These are phyloP conservation scores for Poa pratensis DNA, from an alignment of 176 grass and related monocot genomes.

Conservation along the genomic window DNA sequence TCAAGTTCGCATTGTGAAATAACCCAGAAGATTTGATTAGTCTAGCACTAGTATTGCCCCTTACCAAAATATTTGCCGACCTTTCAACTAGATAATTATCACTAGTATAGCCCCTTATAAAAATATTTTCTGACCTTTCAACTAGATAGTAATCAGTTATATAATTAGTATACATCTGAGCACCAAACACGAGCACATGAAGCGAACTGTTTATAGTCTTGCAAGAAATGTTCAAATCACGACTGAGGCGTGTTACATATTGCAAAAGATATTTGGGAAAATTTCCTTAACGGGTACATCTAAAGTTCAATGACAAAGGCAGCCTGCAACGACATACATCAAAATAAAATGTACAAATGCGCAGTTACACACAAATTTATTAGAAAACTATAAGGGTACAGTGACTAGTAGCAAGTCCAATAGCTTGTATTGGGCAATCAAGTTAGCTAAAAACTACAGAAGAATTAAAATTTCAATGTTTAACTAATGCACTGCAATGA, in stretches of 20 bases:
- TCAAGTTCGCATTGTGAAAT: slow-evolving; percentile 37
- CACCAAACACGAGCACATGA: not conserved
- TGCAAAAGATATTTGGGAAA: slow-evolving; percentile 1
- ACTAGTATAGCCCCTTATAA: not conserved
- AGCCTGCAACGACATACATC: not conserved
- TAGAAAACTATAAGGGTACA: not conserved
- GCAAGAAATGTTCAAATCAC: slow-evolving; percentile 10
- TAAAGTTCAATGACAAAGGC: not conserved
- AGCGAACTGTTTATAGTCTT: slow-evolving; percentile 8
- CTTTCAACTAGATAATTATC: not conserved
- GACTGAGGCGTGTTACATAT: not conserved
- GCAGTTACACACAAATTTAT: not conserved
- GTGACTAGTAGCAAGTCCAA: not conserved
- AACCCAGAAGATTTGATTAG: slow-evolving; percentile 15
- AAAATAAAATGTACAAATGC: not conserved
- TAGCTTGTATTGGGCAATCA: slow-evolving; percentile 11
- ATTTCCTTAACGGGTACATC: not conserved
- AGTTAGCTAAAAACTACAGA: not conserved
- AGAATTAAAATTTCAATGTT: not conserved
- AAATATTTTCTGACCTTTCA: not conserved
- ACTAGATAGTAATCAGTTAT: not conserved
- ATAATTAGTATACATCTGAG: not conserved
- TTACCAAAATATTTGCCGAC: slow-evolving; percentile 6
- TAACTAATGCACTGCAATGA: not conserved
- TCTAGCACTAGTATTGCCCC: not conserved